Conservation (phyloP, 1,284 basidiomycete genomes). For the Trichosporon sp. region DNA sequence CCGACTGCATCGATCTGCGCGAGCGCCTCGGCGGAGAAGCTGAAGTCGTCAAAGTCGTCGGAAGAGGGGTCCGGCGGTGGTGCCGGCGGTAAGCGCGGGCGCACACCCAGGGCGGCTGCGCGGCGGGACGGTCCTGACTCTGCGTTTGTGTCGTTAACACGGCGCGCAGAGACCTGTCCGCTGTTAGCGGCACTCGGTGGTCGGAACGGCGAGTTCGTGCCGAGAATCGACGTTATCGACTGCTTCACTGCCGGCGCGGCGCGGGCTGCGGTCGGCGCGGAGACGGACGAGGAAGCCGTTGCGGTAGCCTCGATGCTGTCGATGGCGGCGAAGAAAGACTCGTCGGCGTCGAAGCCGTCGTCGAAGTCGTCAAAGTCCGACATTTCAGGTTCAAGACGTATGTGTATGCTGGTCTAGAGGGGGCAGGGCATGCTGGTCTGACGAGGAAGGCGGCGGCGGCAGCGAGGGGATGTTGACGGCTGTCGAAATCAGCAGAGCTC, state of each 20-base stretch:
- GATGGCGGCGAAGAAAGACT: slow-evolving; percentile 38
- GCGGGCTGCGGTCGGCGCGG: neutral
- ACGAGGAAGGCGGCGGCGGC: neutral
- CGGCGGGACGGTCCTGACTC: slow-evolving; percentile 13
- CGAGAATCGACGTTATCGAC: neutral
- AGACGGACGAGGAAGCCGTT: neutral
- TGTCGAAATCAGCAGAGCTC: neutral
- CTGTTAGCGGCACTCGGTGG: neutral
- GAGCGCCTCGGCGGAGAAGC: slow-evolving; percentile 21
- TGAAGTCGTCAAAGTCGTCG: slow-evolving; percentile 26
- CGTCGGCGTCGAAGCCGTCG: slow-evolving; percentile 40
- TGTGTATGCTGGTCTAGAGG: neutral
- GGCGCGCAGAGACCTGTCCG: neutral
- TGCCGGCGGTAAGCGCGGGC: neutral
- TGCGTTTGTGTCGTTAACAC: neutral
- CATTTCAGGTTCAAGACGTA: slow-evolving; percentile 7
- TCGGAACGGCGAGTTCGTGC: slow-evolving; percentile 1
- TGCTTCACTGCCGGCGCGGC: neutral
- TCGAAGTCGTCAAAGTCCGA: slow-evolving; percentile 27
- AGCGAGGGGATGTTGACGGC: neutral
- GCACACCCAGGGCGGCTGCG: slow-evolving; percentile 13
- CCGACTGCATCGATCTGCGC: slow-evolving; percentile 22
- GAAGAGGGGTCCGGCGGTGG: slow-evolving; percentile 13
- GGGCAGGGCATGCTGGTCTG: neutral
- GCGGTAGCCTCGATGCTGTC: slow-evolving; percentile 36